Conservation (phyloP, 352 stramenopile genomes). For the Phytophthora quininea region DNA sequence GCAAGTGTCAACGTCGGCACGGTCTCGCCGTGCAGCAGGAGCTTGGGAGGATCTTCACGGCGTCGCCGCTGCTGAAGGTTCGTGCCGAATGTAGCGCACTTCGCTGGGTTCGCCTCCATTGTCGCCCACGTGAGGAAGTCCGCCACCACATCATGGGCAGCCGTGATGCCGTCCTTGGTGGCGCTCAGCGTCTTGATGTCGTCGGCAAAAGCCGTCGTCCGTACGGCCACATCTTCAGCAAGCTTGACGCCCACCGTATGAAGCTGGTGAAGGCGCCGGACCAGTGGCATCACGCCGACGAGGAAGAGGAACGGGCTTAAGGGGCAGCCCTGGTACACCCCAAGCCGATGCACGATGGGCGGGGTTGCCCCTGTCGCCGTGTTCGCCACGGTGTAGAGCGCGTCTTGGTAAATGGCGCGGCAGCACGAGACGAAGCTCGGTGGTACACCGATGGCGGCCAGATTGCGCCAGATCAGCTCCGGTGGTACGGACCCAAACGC, state of each 20-base stretch:
- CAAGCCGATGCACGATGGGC: background rate
- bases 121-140: slow-evolving; percentile 4
- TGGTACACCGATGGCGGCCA: slow-evolving; percentile 12
- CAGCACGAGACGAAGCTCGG: slow-evolving; percentile 2
- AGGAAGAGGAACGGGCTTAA: slow-evolving; percentile 33
- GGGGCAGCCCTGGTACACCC: slow-evolving; percentile 31
- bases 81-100: slow-evolving; percentile 4
- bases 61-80: slow-evolving; percentile 3
- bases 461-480: slow-evolving; percentile 11
- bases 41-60: background rate
- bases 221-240: background rate
- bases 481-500: slow-evolving; percentile 26
- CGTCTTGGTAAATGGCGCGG: slow-evolving; percentile 4
- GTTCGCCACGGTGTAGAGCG: background rate
- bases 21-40: background rate
- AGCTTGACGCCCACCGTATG: slow-evolving; percentile 5
- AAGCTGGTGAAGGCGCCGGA: slow-evolving; percentile 8
- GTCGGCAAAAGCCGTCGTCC: slow-evolving; percentile 8
- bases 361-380: background rate
- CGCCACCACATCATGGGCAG: background rate
- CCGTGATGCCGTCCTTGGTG: slow-evolving; percentile 5
- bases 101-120: slow-evolving; percentile 3
- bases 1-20: background rate
- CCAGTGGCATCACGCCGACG: slow-evolving; percentile 12
- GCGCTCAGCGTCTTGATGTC: slow-evolving; percentile 9